Evolutionary conservation across 352 stramenopile species (phyloP).

Genomic region (Pythium monospermum): DNA sequence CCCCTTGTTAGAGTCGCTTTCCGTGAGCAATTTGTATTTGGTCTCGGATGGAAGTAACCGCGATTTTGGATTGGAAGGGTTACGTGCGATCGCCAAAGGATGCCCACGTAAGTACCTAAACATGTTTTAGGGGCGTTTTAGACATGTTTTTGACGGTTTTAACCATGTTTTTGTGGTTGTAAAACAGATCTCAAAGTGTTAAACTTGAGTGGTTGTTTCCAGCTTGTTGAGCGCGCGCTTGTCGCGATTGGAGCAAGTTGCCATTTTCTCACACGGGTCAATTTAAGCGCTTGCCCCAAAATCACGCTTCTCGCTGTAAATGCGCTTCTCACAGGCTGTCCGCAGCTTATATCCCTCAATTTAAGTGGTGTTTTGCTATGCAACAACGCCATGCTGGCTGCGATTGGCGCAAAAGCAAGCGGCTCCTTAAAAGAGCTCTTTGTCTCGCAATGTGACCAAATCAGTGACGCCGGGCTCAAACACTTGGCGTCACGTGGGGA

Average conservation of each 20-base stretch:
- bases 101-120: conserved; percentile 29
- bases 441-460: conserved; percentile 54
- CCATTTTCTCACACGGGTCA: conserved; percentile 52
- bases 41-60: conserved; percentile 91
- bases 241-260: conserved; percentile 66
- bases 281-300: conserved; percentile 76
- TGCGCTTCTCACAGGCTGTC: conserved; percentile 55
- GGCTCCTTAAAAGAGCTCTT: conserved; percentile 37
- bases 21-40: conserved; percentile 81
- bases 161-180: not conserved
- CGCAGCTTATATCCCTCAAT: conserved; percentile 38
- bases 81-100: conserved; percentile 77
- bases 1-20: conserved; percentile 61
- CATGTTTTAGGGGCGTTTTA: no score
- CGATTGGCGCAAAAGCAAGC: conserved; percentile 33
- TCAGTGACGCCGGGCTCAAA: conserved; percentile 52
- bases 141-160: not conserved
- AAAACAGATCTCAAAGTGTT: conserved; percentile 40
- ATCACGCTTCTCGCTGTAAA: conserved; percentile 68
- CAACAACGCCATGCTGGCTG: conserved; percentile 58
- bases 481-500: conserved; percentile 46
- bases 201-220: conserved; percentile 71
- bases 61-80: conserved; percentile 89
- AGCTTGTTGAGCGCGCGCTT: conserved; percentile 75
- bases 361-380: conserved; percentile 47